Base-by-base conservation (phyloP, 108 stramenopile species). In the Pseudonitzschia pungens region DNA sequence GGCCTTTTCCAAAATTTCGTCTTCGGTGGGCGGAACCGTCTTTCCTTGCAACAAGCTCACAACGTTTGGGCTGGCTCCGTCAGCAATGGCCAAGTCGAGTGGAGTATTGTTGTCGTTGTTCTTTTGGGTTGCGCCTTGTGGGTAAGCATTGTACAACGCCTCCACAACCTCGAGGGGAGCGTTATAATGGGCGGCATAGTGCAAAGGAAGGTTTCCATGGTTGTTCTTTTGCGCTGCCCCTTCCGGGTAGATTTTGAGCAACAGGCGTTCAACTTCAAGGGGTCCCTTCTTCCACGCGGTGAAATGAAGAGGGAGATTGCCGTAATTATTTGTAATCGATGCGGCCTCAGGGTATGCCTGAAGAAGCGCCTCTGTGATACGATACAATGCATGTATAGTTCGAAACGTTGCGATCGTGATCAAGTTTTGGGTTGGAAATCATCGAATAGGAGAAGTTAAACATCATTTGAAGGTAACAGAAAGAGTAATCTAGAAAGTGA, bases 281-380 rank as follows among this genome's bases (percentile, higher is more conserved):
- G 93, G 93, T 65, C 91, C 93, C 73, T 94, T 92, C 74, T 92
- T 92, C 93, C 91, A 92, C 1, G 93, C 93, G 22, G 93, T 90
- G 31, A 83, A 92, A 87, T 79, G 91, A 80, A 68, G 85, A 29
- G 93, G 89, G 12, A 94, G 81, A 54, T 94, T 94, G 18, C 93
- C 93, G 70, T 92, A 92, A 67, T 92, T 92, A 85, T 94, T 94
- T 33, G 93, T 92, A 40, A 88, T 81, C 50, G 83, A 81, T 27
- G 93, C 93, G 28, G 91, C 93, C 63, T 92, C 91, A 16, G 91
- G 93, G 64, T 92, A 92, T 10, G 93, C 91, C 74, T 92, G 88
- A 48, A 94, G 70, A 8, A 94, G 81, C 26, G 89, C 85, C 81
- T 94, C 93, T 74, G 72, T 48, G n/a, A 40, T 48, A 48, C 28